Base-by-base conservation (phyloP, 2,329 filamentous ascomycete species). In the Beauveria caledonica region DNA sequence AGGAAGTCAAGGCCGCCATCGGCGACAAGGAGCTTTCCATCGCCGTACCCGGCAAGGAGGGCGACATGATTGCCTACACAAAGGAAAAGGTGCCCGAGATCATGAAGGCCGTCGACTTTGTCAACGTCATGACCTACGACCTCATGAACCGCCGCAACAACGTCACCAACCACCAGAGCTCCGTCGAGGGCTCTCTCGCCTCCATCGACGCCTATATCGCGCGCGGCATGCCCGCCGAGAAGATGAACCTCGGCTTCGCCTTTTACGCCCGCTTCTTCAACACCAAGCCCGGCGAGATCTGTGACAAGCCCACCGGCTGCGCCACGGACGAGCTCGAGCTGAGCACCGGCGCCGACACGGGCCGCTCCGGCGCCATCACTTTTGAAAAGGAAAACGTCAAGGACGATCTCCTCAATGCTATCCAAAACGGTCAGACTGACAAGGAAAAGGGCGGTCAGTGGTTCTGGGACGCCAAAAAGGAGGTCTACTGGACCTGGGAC, bases 81-180 rank as follows among this genome's bases (percentile, higher is more conserved):
- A 63, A 74, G 5, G 71, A 78, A 25, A 81, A 82, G 8, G 76
- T 84, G 0, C 83, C 84, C 1, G 73, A 77, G 60, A 87, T 89
- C 64, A 82, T 81, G 74, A 68, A 74, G 13, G 76, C 77, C 1
- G 79, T 89, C 19, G 85, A 90, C 68, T 86, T 85, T 67, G 76
- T 89, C 67, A 89, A 89, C 53, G 73, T 90, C 64, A 89, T 89
- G 86, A 79, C 81, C 9, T 90, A 90, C 69, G 87, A 90, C 68
- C 69, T 90, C 52, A 86, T 88, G 80, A 89, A 89, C 73, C 84
- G 87, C 11, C 82, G 88, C n/a, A 84, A 89, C 69, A 82, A 75
- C 54, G 70, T 77, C 21, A 90, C 87, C 2, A 79, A 77, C 29
- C 87, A 90, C 68, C 86, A 89, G 66, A 82, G 80, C 10, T 83